Percentiles rank a stretch among this genome's conserved stretches.
Conservation (phyloP, 257 asterid species). For the Solanum pennellii region DNA sequence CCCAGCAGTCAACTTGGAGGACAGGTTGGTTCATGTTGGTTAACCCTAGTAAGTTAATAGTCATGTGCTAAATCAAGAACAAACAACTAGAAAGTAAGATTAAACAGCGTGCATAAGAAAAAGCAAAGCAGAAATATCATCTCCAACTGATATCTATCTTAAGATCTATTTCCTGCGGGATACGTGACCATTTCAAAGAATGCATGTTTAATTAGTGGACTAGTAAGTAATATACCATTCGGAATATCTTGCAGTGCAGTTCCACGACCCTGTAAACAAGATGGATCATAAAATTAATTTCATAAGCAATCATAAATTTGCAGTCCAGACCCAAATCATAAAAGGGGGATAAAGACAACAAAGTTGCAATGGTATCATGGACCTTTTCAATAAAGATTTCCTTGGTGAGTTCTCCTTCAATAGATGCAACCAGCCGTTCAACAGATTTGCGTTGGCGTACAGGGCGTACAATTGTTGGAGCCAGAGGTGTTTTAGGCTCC, state of each 20-base stretch:
- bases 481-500: slow-evolving; percentile 56
- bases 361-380: neutral
- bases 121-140: neutral
- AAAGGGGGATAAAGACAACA: neutral
- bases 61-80: neutral
- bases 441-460: slow-evolving; percentile 90
- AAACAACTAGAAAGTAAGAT: neutral
- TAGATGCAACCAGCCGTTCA: slow-evolving; percentile 73
- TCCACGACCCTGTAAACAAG: slow-evolving; percentile 76
- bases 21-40: neutral
- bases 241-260: slow-evolving; percentile 87
- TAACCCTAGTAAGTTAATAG: neutral
- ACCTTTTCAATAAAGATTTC: slow-evolving; percentile 84
- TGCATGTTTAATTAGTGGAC: neutral
- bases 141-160: neutral
- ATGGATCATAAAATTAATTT: neutral
- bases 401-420: slow-evolving; percentile 56
- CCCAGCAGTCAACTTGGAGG: neutral
- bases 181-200: neutral
- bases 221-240: slow-evolving; percentile 43
- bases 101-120: neutral
- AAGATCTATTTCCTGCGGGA: neutral
- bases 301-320: neutral
- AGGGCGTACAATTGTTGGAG: slow-evolving; percentile 61
- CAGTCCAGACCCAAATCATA: neutral